phyloP scores from a whole-genome alignment of 75 land plant species.

The Cunninghamia lanceolata region DNA sequence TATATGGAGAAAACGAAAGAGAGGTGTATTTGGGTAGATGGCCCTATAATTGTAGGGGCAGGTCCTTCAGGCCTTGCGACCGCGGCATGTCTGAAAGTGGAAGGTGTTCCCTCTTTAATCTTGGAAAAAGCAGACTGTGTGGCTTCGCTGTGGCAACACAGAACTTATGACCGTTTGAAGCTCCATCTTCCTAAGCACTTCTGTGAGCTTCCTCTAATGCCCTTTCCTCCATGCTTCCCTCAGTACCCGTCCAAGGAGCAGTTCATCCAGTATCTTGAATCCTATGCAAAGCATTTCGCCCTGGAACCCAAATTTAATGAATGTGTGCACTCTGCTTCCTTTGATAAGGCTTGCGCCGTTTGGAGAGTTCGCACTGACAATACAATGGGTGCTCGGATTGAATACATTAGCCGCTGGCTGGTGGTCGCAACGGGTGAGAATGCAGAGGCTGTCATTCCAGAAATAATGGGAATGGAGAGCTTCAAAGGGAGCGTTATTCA shows the following conservation, averaged over 20 bases:
- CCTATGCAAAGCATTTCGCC: slow-evolving; percentile 25
- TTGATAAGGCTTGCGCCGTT: slow-evolving; percentile 2
- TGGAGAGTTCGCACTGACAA: slow-evolving; percentile 13
- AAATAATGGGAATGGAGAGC: slow-evolving; percentile 30
- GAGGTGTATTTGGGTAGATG: slow-evolving; percentile 18
- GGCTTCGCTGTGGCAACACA: slow-evolving; percentile 59
- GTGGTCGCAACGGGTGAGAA: slow-evolving; percentile 88
- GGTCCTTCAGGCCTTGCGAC: slow-evolving; percentile 82
- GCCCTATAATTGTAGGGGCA: slow-evolving; percentile 72
- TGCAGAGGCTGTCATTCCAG: slow-evolving; percentile 60
- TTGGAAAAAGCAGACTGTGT: slow-evolving; percentile 62
- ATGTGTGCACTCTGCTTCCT: slow-evolving; percentile 12
- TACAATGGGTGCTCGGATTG: background rate
- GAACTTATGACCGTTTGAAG: slow-evolving; percentile 39
- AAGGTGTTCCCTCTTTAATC: slow-evolving; percentile 36
- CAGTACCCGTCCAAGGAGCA: slow-evolving; percentile 21
- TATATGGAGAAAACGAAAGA: background rate
- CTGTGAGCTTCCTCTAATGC: slow-evolving; percentile 31
- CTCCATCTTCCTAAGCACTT: slow-evolving; percentile 31
- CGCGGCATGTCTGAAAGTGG: slow-evolving; percentile 55
- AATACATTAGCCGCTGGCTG: slow-evolving; percentile 56
- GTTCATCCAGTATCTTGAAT: slow-evolving; percentile 25
- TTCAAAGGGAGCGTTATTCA: slow-evolving; percentile 48
- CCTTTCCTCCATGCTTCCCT: slow-evolving; percentile 14
- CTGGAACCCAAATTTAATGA: slow-evolving; percentile 19